These are phyloP conservation scores for Boletus bicolor DNA, from an alignment of 768 basidiomycete genomes.

Conservation along the genomic window DNA sequence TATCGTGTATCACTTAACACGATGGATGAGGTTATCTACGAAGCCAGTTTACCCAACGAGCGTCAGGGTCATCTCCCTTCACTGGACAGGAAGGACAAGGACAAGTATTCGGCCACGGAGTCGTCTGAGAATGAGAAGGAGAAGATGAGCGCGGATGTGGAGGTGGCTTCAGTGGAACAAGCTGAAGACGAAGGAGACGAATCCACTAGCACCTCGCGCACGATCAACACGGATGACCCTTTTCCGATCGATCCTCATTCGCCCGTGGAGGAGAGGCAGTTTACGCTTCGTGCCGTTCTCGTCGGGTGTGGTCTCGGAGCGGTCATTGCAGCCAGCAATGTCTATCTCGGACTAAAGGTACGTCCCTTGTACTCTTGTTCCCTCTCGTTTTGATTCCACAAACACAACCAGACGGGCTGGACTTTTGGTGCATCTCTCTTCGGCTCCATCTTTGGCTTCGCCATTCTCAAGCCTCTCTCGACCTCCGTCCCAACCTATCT, in stretches of 20 bases:
- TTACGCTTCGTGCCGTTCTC: constrained; percentile 50
- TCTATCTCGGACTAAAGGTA: constrained; percentile 62
- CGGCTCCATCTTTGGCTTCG: constrained; percentile 40
- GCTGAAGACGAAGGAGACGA: neutral
- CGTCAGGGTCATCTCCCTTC: neutral
- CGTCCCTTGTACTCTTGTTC: neutral
- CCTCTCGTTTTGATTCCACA: neutral
- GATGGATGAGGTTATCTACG: neutral
- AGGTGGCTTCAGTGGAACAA: neutral
- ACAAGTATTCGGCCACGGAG: neutral
- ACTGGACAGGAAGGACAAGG: neutral
- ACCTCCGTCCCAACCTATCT: constrained; percentile 44
- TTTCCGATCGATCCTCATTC: constrained; percentile 53
- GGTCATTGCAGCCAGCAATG: constrained; percentile 58
- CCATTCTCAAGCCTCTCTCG: constrained; percentile 56
- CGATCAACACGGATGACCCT: constrained; percentile 34
- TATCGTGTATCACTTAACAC: neutral
- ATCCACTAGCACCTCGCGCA: neutral
- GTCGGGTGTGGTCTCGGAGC: constrained; percentile 52
- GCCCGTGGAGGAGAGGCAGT: constrained; percentile 41
- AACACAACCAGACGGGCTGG: constrained; percentile 47
- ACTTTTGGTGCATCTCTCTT: constrained; percentile 64
- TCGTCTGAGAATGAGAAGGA: constrained; percentile 1
- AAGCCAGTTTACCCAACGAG: neutral
- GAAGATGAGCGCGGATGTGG: neutral